Base-by-base conservation (phyloP, 129 eudicot species). In the Chrysanthemum seticuspe region DNA sequence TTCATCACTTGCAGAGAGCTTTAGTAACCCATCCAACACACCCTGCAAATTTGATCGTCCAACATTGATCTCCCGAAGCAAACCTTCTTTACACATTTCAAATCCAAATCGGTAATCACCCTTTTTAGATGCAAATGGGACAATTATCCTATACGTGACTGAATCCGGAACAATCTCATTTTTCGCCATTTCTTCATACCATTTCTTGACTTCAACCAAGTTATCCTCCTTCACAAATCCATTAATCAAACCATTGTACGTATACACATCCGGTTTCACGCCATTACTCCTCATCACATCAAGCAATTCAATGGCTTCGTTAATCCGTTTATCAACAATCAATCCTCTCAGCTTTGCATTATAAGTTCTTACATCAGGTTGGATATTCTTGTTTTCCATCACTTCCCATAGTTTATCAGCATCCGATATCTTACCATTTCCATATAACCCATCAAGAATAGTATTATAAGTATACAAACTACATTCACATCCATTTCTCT, bases 381-480 rank as follows among this genome's bases (percentile, higher is more conserved):
- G 73, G 29, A 87, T 63, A 63, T 72, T 72, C 80, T 81, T 75
- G 72, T 65, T 68, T 66, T 61, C 74, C 93, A 85, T 87, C 51
- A 25, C 62, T 9, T 45, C 74, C 93, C 96, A 85, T 60, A 85
- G 49, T 16, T 75, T 77, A 51, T 87, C 87, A 9, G 74, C 96
- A 7, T 79, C 85, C 0, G 15, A 29, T 15, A 81, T 25, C 5
- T 65, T 76, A 1, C 81, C 74, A 2, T 48, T 67, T 47, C 9
- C 19, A 45, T 85, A 85, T 54, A 78, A 54, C 0, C 77, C 83
- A 19, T 68, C 84, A 18, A 87, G 68, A 64, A 90, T 72, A 1
- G 92, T 78, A 67, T 85, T 83, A 19, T 72, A 90, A 0, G 85
- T 83, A 40, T 76, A 59, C 10, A 40, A 36, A 77, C 60, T 75